These are phyloP conservation scores for Trametes maxima DNA, from an alignment of 768 basidiomycete genomes.

Conservation along the genomic window DNA sequence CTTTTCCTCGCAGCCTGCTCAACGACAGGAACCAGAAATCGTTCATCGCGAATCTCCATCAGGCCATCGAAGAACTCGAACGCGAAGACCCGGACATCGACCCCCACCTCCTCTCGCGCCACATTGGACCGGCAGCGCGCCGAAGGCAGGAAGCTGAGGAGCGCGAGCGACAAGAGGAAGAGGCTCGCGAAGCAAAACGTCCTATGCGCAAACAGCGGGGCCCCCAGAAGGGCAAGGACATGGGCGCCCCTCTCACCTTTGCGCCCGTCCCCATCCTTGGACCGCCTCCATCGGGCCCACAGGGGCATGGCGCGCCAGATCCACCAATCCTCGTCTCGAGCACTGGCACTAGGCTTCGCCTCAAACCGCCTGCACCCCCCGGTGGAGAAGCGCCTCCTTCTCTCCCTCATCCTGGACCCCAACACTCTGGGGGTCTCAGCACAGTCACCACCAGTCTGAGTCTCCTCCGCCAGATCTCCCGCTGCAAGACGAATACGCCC, in stretches of 20 bases:
- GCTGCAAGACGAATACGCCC: slow-evolving; percentile 37
- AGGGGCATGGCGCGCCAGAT: slow-evolving; percentile 2
- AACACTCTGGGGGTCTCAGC: slow-evolving; percentile 22
- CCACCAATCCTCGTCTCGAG: slow-evolving; percentile 43
- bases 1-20: slow-evolving; percentile 52
- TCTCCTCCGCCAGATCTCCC: slow-evolving; percentile 38
- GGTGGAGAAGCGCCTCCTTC: slow-evolving; percentile 21
- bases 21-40: slow-evolving; percentile 44
- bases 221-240: slow-evolving; percentile 44
- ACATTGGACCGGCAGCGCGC: slow-evolving; percentile 47
- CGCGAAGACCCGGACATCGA: slow-evolving; percentile 48
- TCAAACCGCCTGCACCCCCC: slow-evolving; percentile 47
- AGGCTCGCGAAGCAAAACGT: slow-evolving; percentile 42
- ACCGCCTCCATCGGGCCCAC: slow-evolving; percentile 3
- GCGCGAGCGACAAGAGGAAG: slow-evolving; percentile 46
- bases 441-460: slow-evolving; percentile 22
- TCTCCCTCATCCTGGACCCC: slow-evolving; percentile 23
- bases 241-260: slow-evolving; percentile 32
- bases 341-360: slow-evolving; percentile 50
- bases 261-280: slow-evolving; percentile 23
- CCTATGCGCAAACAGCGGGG: slow-evolving; percentile 37
- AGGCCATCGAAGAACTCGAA: slow-evolving; percentile 48
- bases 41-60: slow-evolving; percentile 51
- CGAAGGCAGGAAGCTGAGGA: slow-evolving; percentile 48
- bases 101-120: slow-evolving; percentile 48